Conservation (phyloP, 495 filamentous ascomycete genomes). For the Neurospora sp. region DNA sequence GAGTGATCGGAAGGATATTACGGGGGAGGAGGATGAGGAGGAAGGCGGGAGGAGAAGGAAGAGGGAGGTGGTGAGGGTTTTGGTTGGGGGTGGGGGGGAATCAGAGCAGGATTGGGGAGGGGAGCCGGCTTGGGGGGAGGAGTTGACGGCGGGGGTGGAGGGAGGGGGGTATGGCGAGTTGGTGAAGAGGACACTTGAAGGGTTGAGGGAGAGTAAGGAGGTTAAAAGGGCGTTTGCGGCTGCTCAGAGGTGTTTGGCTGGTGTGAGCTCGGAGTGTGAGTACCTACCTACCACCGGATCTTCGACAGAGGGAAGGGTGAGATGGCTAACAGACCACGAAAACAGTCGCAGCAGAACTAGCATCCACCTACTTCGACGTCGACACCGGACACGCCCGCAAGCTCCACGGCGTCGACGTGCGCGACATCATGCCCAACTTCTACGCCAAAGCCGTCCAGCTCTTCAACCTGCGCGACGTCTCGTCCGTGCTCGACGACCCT, state of each 20-base stretch:
- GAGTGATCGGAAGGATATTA: background rate
- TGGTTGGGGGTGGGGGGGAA: background rate
- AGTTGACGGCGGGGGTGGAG: conserved; percentile 12
- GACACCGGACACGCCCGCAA: conserved; percentile 23
- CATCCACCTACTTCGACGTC: conserved; percentile 17
- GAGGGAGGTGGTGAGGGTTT: background rate
- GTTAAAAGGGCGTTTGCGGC: conserved; percentile 16
- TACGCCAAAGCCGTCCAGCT: conserved; percentile 16
- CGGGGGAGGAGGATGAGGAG: background rate
- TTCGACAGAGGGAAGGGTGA: too few species aligned
- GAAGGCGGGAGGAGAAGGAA: background rate
- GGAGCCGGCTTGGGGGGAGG: conserved; percentile 13
- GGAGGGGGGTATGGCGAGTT: conserved; percentile 10
- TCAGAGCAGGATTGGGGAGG: conserved; percentile 6
- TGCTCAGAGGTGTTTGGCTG: conserved; percentile 16
- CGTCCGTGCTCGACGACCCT: conserved; percentile 3
- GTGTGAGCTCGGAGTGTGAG: conserved; percentile 15
- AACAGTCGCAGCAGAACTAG: conserved; percentile 14
- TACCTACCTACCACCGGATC: too few species aligned
- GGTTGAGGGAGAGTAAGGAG: conserved; percentile 8
- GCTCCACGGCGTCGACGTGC: conserved; percentile 16
- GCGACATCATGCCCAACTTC: conserved; percentile 24
- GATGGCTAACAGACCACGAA: background rate
- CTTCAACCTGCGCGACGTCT: conserved; percentile 20
- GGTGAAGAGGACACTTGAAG: conserved; percentile 7